phyloP scores from a whole-genome alignment of 768 basidiomycete genomes.

The Macrolepiota albuminosa region DNA sequence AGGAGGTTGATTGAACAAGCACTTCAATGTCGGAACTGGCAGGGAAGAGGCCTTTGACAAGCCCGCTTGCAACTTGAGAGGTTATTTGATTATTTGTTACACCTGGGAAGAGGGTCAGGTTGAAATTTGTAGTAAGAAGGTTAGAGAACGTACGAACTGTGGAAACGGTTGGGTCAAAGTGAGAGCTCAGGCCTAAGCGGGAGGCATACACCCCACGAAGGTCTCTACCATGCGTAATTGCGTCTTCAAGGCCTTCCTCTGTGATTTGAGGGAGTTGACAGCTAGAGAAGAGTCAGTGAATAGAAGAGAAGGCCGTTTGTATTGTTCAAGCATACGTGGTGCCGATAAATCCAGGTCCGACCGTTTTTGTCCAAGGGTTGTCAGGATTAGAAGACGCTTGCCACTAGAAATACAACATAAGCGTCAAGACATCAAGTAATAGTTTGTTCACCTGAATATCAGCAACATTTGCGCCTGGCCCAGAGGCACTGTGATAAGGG shows the following conservation, averaged over 20 bases:
- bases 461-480: conserved; percentile 22
- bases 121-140: background rate
- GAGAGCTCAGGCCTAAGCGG: conserved; percentile 30
- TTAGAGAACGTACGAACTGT: conserved; percentile 30
- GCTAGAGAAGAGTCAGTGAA: conserved; percentile 17
- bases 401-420: conserved; percentile 28
- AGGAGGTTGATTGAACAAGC: conserved; percentile 33
- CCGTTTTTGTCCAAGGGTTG: conserved; percentile 38
- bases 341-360: conserved; percentile 40
- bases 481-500: conserved; percentile 17
- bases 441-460: conserved; percentile 28
- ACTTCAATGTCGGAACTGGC: conserved; percentile 26
- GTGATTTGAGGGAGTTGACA: conserved; percentile 51
- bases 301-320: background rate
- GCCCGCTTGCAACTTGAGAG: conserved; percentile 45
- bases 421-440: background rate
- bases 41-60: conserved; percentile 43
- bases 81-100: conserved; percentile 52
- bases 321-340: conserved; percentile 29
- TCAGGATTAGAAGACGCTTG: conserved; percentile 29
- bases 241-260: conserved; percentile 37
- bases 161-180: conserved; percentile 26
- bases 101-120: conserved; percentile 20
- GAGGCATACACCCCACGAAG: conserved; percentile 40
- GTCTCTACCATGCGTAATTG: conserved; percentile 42